Conservation (phyloP, 768 basidiomycete genomes). For the Auricularia sp. region DNA sequence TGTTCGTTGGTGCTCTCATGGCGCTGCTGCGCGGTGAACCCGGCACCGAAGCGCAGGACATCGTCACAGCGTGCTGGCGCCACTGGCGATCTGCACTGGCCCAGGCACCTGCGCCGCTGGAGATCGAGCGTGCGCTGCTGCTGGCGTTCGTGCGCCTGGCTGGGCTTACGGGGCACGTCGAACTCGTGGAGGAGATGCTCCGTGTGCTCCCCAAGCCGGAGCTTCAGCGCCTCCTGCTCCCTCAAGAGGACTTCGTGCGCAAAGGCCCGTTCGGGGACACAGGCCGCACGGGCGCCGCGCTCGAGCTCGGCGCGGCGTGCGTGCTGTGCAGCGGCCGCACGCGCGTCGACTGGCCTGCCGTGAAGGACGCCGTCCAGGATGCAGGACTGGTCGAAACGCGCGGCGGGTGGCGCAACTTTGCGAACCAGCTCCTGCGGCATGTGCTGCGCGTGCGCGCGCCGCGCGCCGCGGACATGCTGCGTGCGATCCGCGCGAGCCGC, state of each 20-base stretch:
- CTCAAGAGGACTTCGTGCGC: background rate
- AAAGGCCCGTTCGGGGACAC: background rate
- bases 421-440: background rate
- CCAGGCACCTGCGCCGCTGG: constrained; percentile 5
- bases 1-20: constrained; percentile 6
- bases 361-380: background rate
- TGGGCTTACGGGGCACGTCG: constrained; percentile 25
- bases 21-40: constrained; percentile 4
- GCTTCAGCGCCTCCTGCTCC: background rate
- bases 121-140: constrained; percentile 29
- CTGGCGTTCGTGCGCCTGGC: constrained; percentile 39
- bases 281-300: background rate
- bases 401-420: background rate
- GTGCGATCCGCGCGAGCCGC: background rate
- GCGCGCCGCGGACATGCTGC: background rate
- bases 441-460: background rate
- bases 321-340: background rate
- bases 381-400: background rate
- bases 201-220: background rate
- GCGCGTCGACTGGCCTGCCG: background rate
- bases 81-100: background rate
- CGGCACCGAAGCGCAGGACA: background rate
- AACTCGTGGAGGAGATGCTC: constrained; percentile 24
- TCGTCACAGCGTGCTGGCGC: background rate
- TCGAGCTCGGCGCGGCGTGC: background rate